Evolutionary conservation across 176 grass and related monocot species (phyloP).

Genomic region (Raddia guianensis): DNA sequence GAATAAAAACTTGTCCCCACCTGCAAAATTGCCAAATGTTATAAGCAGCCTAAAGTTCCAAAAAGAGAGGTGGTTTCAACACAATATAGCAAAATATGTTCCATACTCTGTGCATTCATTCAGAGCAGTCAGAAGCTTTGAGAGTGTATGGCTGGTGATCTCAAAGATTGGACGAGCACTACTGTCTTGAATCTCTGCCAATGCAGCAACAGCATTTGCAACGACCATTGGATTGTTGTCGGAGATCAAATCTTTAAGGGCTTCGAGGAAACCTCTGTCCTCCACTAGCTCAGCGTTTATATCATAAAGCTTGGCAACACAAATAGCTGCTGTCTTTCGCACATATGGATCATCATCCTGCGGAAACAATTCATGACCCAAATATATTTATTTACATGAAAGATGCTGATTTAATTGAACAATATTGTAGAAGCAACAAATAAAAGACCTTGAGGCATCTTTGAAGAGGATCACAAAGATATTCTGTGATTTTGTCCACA

Average conservation of each 20-base stretch:
- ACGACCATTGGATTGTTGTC: conserved; percentile 99
- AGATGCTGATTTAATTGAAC: conserved; percentile 1
- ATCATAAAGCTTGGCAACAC: conserved; percentile 98
- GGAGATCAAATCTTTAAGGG: conserved; percentile 92
- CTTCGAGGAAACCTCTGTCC: conserved; percentile 96
- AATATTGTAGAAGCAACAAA: conserved; percentile 21
- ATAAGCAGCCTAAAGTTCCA: not conserved
- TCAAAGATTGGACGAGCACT: conserved; percentile 83
- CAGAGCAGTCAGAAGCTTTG: conserved; percentile 95
- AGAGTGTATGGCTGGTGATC: conserved; percentile 92
- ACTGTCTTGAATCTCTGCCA: conserved; percentile 96
- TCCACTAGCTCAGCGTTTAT: conserved; percentile 98
- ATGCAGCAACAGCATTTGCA: conserved; percentile 98
- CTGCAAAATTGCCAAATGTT: conserved; percentile 48
- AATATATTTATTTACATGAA: conserved; percentile 18
- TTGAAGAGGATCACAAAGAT: conserved; percentile 97
- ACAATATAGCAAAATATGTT: conserved; percentile 26
- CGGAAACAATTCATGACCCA: conserved; percentile 24
- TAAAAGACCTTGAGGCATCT: conserved; percentile 92
- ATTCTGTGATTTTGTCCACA: conserved; percentile 99
- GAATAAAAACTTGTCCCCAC: conserved; percentile 99
- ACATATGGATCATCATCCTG: conserved; percentile 99
- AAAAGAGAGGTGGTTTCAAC: conserved; percentile 23
- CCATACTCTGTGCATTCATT: conserved; percentile 99
- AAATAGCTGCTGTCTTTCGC: conserved; percentile 97